Base-by-base conservation (phyloP, 2,329 filamentous ascomycete genomes). In the Neurospora sp. region DNA sequence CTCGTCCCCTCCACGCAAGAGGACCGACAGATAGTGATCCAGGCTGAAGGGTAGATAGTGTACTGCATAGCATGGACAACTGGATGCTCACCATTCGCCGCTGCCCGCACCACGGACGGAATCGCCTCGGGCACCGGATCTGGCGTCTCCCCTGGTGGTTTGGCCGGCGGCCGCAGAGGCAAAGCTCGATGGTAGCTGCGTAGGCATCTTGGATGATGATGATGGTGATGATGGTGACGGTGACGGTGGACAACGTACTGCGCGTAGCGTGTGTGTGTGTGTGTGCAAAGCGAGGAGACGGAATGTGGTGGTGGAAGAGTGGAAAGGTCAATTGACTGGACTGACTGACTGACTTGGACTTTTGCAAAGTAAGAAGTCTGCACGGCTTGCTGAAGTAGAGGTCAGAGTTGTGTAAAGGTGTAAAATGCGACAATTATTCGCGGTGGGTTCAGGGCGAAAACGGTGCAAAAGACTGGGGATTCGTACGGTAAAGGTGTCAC, bases 151-250 rank as follows among this genome's bases (percentile, higher is more conserved):
- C 36, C 52, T 62, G 52, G 52, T 62, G 76, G 86, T 89, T 80
- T 92, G 91, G 80, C 91, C 91, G 79, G 91, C 91, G 75, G 91
- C 91, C 77, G 91, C 91, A 78, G 91, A 93, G 79, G 91, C 91
- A 82, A 94, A 94, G 85, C 90, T 93, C 76, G 91, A 92, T 77
- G 91, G 89, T 80, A 93, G 87, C 83, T 91, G 89, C 79, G 89
- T 88, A 83, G 90, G 87, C 91, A 93, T 78, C 75, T 75, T 75
- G 68, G 57, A 67, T 52, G 57, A 70, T 46, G 68, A 67, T 68
- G 65, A 66, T 6, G 23, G 39, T 69, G 67, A 28, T 39, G 39
- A 11, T 66, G 43, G 17, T 67, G 66, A 17, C 69, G 38, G 65
- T 46, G 66, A 19, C 70, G 38, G 65, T 52, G 8, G 39, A 39